Evolutionary conservation across 768 basidiomycete genomes (phyloP).

Genomic region (Hygrocybe punicea): DNA sequence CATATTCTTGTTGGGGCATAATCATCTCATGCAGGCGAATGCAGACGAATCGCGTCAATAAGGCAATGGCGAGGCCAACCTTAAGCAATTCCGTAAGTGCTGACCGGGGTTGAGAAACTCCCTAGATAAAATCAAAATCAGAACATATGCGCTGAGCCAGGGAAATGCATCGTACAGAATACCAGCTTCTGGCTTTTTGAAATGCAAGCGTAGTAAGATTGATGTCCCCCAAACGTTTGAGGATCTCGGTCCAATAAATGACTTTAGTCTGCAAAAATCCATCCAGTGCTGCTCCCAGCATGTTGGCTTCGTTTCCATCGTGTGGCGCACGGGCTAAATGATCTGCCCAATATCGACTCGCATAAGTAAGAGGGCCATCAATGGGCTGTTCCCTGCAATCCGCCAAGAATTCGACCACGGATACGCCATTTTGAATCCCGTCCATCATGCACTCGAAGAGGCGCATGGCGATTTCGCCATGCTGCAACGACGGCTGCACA

Average conservation of each 20-base stretch:
- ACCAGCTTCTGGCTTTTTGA: too few relatives aligned
- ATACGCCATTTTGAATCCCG: slow-evolving; percentile 5
- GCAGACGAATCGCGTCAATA: not conserved
- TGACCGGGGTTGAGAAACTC: too few relatives aligned
- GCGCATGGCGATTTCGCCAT: not conserved
- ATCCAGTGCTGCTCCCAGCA: slow-evolving; percentile 9
- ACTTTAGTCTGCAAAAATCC: slow-evolving; percentile 11
- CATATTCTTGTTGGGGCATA: not conserved
- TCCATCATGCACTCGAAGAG: slow-evolving; percentile 3
- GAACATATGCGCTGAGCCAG: too few relatives aligned
- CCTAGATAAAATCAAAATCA: too few relatives aligned
- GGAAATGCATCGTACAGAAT: too few relatives aligned
- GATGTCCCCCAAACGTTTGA: slow-evolving; percentile 2
- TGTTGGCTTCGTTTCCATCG: not conserved
- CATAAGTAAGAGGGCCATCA: slow-evolving; percentile 11
- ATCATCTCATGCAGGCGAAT: not conserved
- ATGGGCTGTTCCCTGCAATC: not conserved
- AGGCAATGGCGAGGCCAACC: not conserved
- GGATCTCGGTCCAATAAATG: slow-evolving; percentile 17
- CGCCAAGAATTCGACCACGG: not conserved
- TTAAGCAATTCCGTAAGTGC: too few relatives aligned
- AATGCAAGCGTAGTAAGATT: not conserved
- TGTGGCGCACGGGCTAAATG: slow-evolving; percentile 10
- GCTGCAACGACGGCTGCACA: slow-evolving; percentile 19
- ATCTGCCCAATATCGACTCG: slow-evolving; percentile 18